Evolutionary conservation across 768 basidiomycete genomes (phyloP), one percentile per base, ranked within the genome.

Genomic region (Psilocybe subaeruginosa): DNA sequence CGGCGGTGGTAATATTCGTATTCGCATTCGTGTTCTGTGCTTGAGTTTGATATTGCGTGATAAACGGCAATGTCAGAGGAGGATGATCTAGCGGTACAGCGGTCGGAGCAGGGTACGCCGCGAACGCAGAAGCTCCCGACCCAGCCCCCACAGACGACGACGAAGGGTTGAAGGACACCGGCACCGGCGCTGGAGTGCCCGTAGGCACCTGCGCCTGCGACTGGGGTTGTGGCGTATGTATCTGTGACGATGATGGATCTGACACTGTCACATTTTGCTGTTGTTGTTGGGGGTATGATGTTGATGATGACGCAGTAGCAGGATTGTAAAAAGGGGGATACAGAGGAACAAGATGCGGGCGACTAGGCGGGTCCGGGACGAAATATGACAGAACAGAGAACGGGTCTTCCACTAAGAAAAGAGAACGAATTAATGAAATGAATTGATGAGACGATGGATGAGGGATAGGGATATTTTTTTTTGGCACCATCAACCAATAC

Each of bases 351-450:
- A 92, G 74, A 37, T 77, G 79, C 3, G 89, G 90, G 27, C 82
- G 78, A n/a, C 79, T 72, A 4, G 68, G 79, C 0, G 80, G 77
- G 8, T 90, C 87, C 8, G 88, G 88, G 9, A 84, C 85, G 50
- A 92, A 78, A 37, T 77, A 76, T 16, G 84, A 87, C 2, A 93
- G 79, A 0, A 89, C 73, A 8, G 88, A 82, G 70, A 92, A 92
- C 0, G 91, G 90, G 62, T 92, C 89, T 70, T 93, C 91, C 82
- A 92, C 90, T 92, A 58, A 61, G 33, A 35, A 35, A 35, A 35
- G 33, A 35, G 11, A 11, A 4, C 2, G 23, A 23, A 23, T 23
- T 23, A 23, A 23, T 23, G 23, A 23, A 23, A 23, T 23, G 23
- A 23, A 23, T 23, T 23, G 23, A 23, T 23, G 23, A 23, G 23